These are phyloP conservation scores for Dimocarpus longan DNA, from an alignment of 345 rosid species.

Conservation along the genomic window DNA sequence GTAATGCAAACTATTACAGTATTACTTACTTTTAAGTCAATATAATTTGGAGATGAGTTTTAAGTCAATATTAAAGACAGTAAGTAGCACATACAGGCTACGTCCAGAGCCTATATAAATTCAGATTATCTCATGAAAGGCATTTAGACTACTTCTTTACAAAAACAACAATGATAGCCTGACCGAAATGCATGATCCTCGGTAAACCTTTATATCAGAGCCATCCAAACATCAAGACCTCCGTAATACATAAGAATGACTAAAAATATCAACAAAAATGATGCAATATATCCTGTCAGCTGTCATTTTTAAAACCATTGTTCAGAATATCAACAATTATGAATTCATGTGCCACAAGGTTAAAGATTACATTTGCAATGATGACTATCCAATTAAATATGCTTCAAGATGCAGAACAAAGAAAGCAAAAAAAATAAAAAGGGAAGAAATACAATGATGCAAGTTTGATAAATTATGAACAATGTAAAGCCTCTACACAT, in stretches of 20 bases:
- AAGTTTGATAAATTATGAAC: background rate
- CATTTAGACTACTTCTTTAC: background rate
- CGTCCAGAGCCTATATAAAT: background rate
- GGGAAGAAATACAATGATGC: background rate
- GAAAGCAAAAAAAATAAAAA: background rate
- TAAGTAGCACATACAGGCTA: background rate
- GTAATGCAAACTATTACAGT: background rate
- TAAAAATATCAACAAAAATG: background rate
- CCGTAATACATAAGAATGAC: background rate
- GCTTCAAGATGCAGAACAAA: background rate
- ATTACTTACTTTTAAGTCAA: background rate
- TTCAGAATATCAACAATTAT: background rate
- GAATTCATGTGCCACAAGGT: background rate
- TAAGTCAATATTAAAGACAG: background rate
- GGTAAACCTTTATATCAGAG: background rate
- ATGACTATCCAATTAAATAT: background rate
- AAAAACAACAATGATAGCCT: background rate
- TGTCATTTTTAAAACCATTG: background rate
- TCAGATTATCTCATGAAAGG: background rate
- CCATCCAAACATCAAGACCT: background rate
- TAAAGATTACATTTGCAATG: background rate
- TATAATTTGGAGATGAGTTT: background rate
- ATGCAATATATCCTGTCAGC: background rate
- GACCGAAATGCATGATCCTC: background rate
- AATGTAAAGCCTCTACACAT: background rate